These are phyloP conservation scores for Clitocybe nebularis DNA, from an alignment of 1,284 basidiomycete species.

Conservation along the genomic window DNA sequence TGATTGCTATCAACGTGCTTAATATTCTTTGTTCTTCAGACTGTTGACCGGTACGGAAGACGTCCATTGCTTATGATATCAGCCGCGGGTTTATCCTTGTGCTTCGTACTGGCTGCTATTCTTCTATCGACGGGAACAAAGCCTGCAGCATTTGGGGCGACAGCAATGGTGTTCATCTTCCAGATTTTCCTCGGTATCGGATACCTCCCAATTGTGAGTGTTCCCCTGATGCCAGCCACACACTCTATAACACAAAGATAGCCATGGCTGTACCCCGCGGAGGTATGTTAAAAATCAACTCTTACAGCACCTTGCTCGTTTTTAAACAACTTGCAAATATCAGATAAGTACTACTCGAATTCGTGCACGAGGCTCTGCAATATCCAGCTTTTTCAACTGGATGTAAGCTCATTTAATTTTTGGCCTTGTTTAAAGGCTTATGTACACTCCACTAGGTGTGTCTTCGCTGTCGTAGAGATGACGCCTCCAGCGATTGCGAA, in stretches of 20 bases:
- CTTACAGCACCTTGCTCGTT: too few species aligned
- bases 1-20: too few species aligned
- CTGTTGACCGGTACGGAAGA: slow-evolving; percentile 37
- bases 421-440: background rate
- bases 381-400: slow-evolving; percentile 40
- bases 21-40: slow-evolving; percentile 22
- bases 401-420: slow-evolving; percentile 20
- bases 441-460: slow-evolving; percentile 21
- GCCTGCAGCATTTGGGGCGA: slow-evolving; percentile 31
- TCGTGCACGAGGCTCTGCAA: slow-evolving; percentile 31
- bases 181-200: slow-evolving; percentile 39
- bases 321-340: background rate
- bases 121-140: slow-evolving; percentile 31
- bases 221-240: background rate
- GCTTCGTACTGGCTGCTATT: slow-evolving; percentile 31
- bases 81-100: slow-evolving; percentile 33
- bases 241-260: slow-evolving; percentile 14
- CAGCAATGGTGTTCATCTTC: slow-evolving; percentile 39
- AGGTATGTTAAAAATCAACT: too few species aligned
- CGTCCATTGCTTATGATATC: slow-evolving; percentile 37
- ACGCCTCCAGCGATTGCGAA: slow-evolving; percentile 46
- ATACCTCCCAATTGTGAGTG: slow-evolving; percentile 35
- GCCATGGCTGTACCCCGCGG: slow-evolving; percentile 42
- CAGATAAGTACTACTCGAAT: slow-evolving; percentile 38
- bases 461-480: slow-evolving; percentile 46